Conservation (phyloP, 805 yeast genomes). For the Saccharomycodes ludwigii region DNA sequence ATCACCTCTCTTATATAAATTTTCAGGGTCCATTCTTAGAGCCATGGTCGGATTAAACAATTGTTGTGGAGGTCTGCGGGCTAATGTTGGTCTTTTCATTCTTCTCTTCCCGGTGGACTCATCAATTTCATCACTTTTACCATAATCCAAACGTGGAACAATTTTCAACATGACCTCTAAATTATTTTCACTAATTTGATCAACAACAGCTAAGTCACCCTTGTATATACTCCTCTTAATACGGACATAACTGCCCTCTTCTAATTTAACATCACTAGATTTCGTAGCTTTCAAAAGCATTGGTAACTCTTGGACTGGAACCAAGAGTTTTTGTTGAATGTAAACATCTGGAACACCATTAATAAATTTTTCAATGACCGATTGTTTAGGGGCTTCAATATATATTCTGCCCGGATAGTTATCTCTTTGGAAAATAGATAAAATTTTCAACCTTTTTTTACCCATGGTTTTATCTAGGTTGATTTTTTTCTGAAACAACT, state of each 20-base stretch:
- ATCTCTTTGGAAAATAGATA: constrained; percentile 89
- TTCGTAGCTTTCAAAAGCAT: constrained; percentile 83
- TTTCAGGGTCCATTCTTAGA: constrained; percentile 64
- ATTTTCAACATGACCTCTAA: constrained; percentile 87
- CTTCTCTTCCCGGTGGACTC: constrained; percentile 38
- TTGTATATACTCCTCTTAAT: constrained; percentile 83
- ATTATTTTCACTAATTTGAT: constrained; percentile 87
- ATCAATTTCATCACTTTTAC: constrained; percentile 46
- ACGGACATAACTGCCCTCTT: constrained; percentile 88
- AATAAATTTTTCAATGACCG: constrained; percentile 81
- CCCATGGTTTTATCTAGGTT: constrained; percentile 55
- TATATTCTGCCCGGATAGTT: constrained; percentile 85
- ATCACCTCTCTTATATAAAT: constrained; percentile 52
- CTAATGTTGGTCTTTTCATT: constrained; percentile 39
- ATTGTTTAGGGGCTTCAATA: constrained; percentile 86
- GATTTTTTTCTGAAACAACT: constrained; percentile 70
- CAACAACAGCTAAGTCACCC: constrained; percentile 88
- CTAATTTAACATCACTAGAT: constrained; percentile 74
- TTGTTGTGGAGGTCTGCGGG: constrained; percentile 72
- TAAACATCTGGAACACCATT: constrained; percentile 85
- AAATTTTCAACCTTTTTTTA: constrained; percentile 68
- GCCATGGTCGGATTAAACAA: constrained; percentile 87
- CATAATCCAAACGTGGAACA: constrained; percentile 90
- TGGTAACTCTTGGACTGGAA: constrained; percentile 92
- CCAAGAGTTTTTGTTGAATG: constrained; percentile 59